Evolutionary conservation across 148 eudicot species (phyloP).

Genomic region (Vaccinium corymbosum): DNA sequence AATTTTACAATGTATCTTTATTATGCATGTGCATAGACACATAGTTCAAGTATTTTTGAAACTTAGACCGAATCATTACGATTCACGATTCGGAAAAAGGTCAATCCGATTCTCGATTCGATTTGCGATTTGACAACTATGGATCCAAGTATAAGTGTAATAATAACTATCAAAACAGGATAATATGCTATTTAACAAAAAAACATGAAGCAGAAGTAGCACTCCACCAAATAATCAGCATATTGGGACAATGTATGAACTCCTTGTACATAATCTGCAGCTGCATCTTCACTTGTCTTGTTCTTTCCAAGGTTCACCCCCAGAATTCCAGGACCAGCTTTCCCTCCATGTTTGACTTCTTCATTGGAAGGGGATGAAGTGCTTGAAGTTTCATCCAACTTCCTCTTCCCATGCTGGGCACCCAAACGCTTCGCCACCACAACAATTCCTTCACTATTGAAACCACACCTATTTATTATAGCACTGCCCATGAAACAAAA

Average conservation of each 20-base stretch:
- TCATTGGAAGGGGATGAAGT: constrained; percentile 57
- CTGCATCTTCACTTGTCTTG: constrained; percentile 95
- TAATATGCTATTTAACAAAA: neutral
- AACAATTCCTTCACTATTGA: constrained; percentile 96
- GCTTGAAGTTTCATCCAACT: constrained; percentile 82
- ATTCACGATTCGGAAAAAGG: too few species aligned
- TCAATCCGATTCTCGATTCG: too few species aligned
- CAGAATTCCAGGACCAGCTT: constrained; percentile 98
- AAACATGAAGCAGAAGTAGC: constrained; percentile 5
- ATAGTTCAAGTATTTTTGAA: too few species aligned
- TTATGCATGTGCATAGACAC: too few species aligned
- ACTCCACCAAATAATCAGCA: constrained; percentile 94
- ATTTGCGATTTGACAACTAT: too few species aligned
- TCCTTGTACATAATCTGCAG: constrained; percentile 97
- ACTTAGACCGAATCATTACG: too few species aligned
- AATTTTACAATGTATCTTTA: too few species aligned
- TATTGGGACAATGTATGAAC: constrained; percentile 97
- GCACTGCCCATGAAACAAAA: constrained; percentile 55
- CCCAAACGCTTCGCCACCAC: constrained; percentile 93
- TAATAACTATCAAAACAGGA: neutral
- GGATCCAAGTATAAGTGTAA: neutral
- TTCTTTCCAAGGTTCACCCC: constrained; percentile 98
- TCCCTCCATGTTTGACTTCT: constrained; percentile 84
- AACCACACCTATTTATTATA: constrained; percentile 89
- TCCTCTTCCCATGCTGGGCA: constrained; percentile 98